These are phyloP conservation scores for Penicillium decumbens DNA, from an alignment of 2,329 filamentous ascomycete genomes.

Conservation along the genomic window DNA sequence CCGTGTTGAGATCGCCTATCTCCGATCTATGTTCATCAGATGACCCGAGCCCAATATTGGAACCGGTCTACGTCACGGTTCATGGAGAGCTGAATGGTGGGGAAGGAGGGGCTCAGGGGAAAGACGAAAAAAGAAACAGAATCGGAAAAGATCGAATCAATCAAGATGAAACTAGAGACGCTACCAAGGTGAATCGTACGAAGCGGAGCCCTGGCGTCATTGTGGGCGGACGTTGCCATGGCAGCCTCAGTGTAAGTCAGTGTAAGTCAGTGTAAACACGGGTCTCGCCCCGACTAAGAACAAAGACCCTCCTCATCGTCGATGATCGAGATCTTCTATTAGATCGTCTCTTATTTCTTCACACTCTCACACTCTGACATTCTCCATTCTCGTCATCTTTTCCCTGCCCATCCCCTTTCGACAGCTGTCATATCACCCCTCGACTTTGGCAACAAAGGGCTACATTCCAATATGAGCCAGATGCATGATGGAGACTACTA, in stretches of 20 bases:
- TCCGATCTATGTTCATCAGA: constrained; percentile 5
- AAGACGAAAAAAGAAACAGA: constrained; percentile 14
- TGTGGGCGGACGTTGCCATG: constrained; percentile 33
- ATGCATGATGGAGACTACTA: constrained; percentile 45
- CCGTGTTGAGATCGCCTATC: neutral
- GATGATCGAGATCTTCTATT: constrained; percentile 5
- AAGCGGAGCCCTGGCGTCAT: constrained; percentile 24
- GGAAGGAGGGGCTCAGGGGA: constrained; percentile 11
- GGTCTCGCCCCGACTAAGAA: constrained; percentile 19
- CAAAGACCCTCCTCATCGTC: constrained; percentile 18
- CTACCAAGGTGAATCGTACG: constrained; percentile 7
- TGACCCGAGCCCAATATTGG: constrained; percentile 1
- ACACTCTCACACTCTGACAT: neutral
- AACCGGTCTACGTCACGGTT: constrained; percentile 4
- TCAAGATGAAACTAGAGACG: constrained; percentile 15
- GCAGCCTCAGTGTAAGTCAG: constrained; percentile 31
- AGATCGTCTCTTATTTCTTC: neutral
- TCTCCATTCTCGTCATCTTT: neutral
- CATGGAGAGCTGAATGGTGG: constrained; percentile 24
- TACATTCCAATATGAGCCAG: constrained; percentile 29
- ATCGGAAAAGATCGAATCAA: constrained; percentile 11
- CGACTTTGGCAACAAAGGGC: constrained; percentile 12
- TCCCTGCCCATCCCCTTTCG: neutral
- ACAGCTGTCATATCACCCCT: constrained; percentile 6
- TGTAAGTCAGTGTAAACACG: constrained; percentile 38